phyloP scores from a whole-genome alignment of 2,329 filamentous ascomycete species.

The Aspergillus terreus region DNA sequence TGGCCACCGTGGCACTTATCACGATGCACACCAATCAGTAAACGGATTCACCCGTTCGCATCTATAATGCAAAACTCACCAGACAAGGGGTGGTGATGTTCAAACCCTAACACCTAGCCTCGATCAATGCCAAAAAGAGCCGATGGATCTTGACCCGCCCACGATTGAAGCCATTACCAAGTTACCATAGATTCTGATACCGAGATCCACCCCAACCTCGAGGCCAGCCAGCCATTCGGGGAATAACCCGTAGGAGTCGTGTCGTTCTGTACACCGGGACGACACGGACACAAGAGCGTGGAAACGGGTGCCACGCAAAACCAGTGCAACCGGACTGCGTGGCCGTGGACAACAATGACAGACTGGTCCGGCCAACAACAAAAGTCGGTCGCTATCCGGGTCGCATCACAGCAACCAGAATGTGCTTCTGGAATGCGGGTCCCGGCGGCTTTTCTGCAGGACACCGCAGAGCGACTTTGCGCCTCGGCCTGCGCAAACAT shows the following conservation, averaged over 20 bases:
- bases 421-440: slow-evolving; percentile 18
- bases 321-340: no score
- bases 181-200: no score
- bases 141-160: neutral
- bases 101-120: neutral
- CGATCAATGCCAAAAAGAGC: neutral
- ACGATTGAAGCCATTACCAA: no score
- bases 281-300: neutral
- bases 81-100: neutral
- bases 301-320: neutral
- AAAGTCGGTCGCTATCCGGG: neutral
- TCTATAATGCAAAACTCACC: neutral
- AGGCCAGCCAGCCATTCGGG: neutral
- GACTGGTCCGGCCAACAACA: neutral
- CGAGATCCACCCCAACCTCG: neutral
- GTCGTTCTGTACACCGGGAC: neutral
- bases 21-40: neutral
- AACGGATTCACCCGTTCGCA: neutral
- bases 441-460: neutral
- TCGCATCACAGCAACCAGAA: slow-evolving; percentile 16
- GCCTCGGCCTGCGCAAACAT: neutral
- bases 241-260: slow-evolving; percentile 4
- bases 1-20: neutral
- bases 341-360: no score
- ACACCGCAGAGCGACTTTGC: neutral